Conservation (phyloP, 2,329 filamentous ascomycete genomes). For the Mollisiaceae sp. region DNA sequence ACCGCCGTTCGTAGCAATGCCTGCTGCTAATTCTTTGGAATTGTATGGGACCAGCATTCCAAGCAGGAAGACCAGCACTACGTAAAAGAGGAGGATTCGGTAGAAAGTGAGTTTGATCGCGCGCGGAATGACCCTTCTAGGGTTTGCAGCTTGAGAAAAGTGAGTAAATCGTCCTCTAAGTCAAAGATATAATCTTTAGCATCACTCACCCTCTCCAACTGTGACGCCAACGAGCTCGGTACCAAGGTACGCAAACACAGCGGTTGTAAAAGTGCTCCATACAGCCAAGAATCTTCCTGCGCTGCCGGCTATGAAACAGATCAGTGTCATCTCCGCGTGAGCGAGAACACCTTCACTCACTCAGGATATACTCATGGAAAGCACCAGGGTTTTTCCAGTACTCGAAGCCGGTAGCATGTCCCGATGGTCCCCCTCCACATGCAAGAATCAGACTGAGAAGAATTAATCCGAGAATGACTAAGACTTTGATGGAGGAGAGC, state of each 20-base stretch:
- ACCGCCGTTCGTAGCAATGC: slow-evolving; percentile 52
- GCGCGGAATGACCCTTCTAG: slow-evolving; percentile 69
- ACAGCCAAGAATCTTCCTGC: slow-evolving; percentile 63
- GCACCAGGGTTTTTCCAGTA: slow-evolving; percentile 54
- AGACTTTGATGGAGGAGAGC: slow-evolving; percentile 69
- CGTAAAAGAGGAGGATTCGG: slow-evolving; percentile 68
- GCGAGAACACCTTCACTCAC: slow-evolving; percentile 47
- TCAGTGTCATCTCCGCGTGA: slow-evolving; percentile 12
- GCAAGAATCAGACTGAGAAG: slow-evolving; percentile 67
- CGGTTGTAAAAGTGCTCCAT: slow-evolving; percentile 55
- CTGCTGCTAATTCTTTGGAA: slow-evolving; percentile 59
- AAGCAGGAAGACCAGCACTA: slow-evolving; percentile 64
- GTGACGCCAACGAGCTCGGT: slow-evolving; percentile 67
- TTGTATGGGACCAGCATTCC: slow-evolving; percentile 69
- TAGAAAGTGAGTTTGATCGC: slow-evolving; percentile 65
- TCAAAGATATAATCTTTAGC: neutral
- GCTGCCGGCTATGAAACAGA: slow-evolving; percentile 38
- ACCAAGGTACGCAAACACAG: slow-evolving; percentile 66
- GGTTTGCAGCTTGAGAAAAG: slow-evolving; percentile 61
- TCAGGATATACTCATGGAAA: slow-evolving; percentile 48
- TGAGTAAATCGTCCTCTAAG: neutral
- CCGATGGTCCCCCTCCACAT: slow-evolving; percentile 67
- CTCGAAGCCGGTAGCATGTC: slow-evolving; percentile 54
- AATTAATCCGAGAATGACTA: slow-evolving; percentile 70
- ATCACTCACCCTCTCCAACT: slow-evolving; percentile 49